Evolutionary conservation across 306 rosid genomes (phyloP).

Genomic region (Medicago ruthenica): DNA sequence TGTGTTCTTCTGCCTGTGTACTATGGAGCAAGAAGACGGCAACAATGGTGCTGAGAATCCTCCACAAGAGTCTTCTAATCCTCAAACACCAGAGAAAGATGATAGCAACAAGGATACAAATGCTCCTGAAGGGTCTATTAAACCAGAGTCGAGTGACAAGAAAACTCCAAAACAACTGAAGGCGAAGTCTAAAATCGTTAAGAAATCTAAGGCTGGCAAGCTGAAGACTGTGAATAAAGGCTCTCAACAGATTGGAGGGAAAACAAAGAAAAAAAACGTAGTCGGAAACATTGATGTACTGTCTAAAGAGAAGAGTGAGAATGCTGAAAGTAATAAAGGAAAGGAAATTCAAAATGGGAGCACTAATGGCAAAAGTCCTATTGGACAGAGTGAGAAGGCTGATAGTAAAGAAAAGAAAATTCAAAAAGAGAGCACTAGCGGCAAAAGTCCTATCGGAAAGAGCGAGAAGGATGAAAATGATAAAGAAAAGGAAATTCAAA

Average conservation of each 20-base stretch:
- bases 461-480: constrained; percentile 36
- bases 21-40: constrained; percentile 53
- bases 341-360: constrained; percentile 45
- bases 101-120: constrained; percentile 42
- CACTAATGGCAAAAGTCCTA: constrained; percentile 40
- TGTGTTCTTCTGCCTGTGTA: not conserved
- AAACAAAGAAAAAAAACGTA: constrained; percentile 32
- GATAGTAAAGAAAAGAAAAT: constrained; percentile 41
- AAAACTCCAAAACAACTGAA: constrained; percentile 51
- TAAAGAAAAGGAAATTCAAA: constrained; percentile 43
- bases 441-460: constrained; percentile 28
- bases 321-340: constrained; percentile 30
- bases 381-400: constrained; percentile 44
- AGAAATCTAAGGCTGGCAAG: constrained; percentile 54
- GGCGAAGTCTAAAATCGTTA: constrained; percentile 57
- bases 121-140: constrained; percentile 42
- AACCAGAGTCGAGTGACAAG: constrained; percentile 52
- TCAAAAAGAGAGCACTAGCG: constrained; percentile 33
- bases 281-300: constrained; percentile 43
- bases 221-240: constrained; percentile 34
- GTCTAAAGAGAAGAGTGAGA: constrained; percentile 43
- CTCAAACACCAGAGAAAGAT: constrained; percentile 35
- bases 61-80: constrained; percentile 33
- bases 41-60: constrained; percentile 39
- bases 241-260: constrained; percentile 39